Percentiles rank a stretch among this genome's conserved stretches.
Conservation (phyloP, 2,329 filamentous ascomycete species). For the Neocatenulostroma microsporum region DNA sequence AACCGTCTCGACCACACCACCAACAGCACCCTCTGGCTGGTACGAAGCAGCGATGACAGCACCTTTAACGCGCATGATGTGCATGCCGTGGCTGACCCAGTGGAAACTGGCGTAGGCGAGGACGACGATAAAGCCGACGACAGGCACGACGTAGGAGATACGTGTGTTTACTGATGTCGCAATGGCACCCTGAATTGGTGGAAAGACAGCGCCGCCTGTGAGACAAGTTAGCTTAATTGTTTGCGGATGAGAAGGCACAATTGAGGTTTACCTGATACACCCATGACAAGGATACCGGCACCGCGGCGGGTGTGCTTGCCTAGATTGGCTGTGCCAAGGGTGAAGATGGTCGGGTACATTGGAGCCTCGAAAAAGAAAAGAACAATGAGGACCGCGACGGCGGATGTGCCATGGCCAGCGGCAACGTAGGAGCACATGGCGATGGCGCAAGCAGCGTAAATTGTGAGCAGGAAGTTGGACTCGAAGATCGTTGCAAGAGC, state of each 20-base stretch:
- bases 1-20: constrained; percentile 27
- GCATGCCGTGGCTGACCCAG: constrained; percentile 25
- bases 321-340: constrained; percentile 33
- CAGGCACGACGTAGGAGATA: constrained; percentile 39
- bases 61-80: constrained; percentile 28
- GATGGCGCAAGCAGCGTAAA: constrained; percentile 28
- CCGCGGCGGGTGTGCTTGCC: constrained; percentile 33
- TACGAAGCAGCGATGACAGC: constrained; percentile 23
- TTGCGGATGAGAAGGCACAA: constrained; percentile 13
- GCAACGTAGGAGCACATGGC: constrained; percentile 29
- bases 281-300: constrained; percentile 36
- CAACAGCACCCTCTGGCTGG: constrained; percentile 26
- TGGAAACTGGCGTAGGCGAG: constrained; percentile 28
- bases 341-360: constrained; percentile 35
- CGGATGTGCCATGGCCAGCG: constrained; percentile 24
- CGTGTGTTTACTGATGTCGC: constrained; percentile 34
- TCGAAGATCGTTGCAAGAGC: constrained; percentile 29
- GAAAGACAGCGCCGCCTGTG: constrained; percentile 24
- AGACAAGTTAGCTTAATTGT: too few species aligned
- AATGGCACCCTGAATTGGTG: constrained; percentile 33
- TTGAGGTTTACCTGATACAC: constrained; percentile 23
- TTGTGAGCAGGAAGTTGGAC: constrained; percentile 30
- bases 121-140: constrained; percentile 38
- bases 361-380: constrained; percentile 34
- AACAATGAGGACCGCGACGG: constrained; percentile 29